phyloP scores from a whole-genome alignment of 192 early-diverging fungal species.

The Pilobolus umbonatus region DNA sequence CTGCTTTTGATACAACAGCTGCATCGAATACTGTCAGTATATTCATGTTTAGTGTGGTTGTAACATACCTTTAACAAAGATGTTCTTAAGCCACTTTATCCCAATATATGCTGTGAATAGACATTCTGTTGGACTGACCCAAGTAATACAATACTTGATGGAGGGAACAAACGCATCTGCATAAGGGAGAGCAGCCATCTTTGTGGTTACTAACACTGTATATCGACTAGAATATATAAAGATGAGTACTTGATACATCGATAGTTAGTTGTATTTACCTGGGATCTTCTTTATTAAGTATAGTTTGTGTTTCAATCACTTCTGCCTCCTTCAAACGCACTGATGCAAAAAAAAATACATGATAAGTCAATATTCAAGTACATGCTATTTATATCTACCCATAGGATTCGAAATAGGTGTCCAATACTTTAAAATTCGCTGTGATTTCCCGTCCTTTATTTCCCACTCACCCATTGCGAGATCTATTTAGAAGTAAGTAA shows the following conservation, averaged over 20 bases:
- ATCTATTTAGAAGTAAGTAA: conserved; percentile 3
- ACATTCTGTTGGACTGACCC: conserved; percentile 47
- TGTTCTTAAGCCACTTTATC: conserved; percentile 65
- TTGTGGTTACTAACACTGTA: conserved; percentile 44
- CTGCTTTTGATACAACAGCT: conserved; percentile 55
- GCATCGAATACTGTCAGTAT: neutral
- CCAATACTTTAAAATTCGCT: conserved; percentile 52
- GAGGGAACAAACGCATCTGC: conserved; percentile 36
- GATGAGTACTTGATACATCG: neutral
- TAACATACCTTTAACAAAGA: conserved; percentile 56
- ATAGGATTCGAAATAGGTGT: conserved; percentile 74
- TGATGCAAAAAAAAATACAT: conserved; percentile 11
- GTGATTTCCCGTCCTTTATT: conserved; percentile 10
- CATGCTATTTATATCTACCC: conserved; percentile 31
- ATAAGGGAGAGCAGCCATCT: conserved; percentile 43
- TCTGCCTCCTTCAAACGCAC: conserved; percentile 68
- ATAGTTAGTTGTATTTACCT: conserved; percentile 40
- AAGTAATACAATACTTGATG: conserved; percentile 67
- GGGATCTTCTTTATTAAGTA: conserved; percentile 56
- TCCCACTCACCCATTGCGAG: conserved; percentile 16
- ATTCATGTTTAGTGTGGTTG: neutral
- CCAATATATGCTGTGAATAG: conserved; percentile 54
- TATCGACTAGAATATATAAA: conserved; percentile 34
- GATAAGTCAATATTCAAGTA: neutral
- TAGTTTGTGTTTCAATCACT: conserved; percentile 50